Evolutionary conservation across 1,139 yeast genomes (phyloP), one percentile per base, ranked within the genome.

Genomic region (Taphrina deformans): DNA sequence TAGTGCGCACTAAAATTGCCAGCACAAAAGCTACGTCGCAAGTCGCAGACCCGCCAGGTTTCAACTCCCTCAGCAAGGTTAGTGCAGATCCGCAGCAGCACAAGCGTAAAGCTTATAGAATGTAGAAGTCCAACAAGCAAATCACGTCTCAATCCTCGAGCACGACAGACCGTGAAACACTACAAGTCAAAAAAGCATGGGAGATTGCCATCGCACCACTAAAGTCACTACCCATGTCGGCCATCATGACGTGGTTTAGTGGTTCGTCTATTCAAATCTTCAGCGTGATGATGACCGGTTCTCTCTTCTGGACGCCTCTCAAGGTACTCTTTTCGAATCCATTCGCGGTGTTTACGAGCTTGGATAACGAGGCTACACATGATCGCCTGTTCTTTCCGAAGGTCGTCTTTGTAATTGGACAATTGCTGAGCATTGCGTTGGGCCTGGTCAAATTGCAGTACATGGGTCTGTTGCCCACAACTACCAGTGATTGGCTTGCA

Each of bases 391-490:
- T 78, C 18, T 59, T 77, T 51, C 80, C 85, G 6, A 83, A 82
- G 76, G 46, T 78, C 0, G 77, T 80, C n/a, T 85, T 75, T 69
- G 69, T 89, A 4, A 68, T 83, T 24, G 85, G 88, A 69, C 93
- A 89, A 70, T 66, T 87, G 59, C 82, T 83, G 18, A 82, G 87
- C 62, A 80, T 92, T 78, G 83, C 79, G 3, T 84, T 91, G 46
- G 99, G 98, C 3, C 73, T 91, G 21, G 91, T 91, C 83, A 93
- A 93, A 75, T 77, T 93, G 69, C 86, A 89, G 71, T 79, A 82
- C 31, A 90, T 93, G 97, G 98, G 98, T 0, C 79, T 93, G 69
- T 84, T 93, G 68, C 99, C 99, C 26, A 89, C 88, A 71, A 86
- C 85, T 46, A 82, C 82, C 60, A 87, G 96, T 68, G 99, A 93